Base-by-base conservation (phyloP, 345 rosid species). In the Aquilaria sinensis region DNA sequence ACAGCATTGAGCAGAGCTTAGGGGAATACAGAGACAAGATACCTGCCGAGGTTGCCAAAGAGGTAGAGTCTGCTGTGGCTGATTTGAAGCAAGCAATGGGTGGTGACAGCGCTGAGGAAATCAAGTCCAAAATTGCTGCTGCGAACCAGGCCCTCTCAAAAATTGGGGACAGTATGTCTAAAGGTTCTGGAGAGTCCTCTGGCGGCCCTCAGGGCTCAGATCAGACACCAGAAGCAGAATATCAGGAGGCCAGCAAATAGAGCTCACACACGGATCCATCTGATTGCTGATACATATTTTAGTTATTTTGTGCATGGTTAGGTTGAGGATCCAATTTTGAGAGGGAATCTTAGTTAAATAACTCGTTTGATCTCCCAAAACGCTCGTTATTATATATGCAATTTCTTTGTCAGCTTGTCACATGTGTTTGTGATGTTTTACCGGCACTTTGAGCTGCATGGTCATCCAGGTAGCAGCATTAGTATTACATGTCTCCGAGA, bases 141-240 rank as follows among this genome's bases (percentile, higher is more conserved):
- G 83, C 88, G 2, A 83, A 81, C 64, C 78, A 83, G 54, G 80
- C 85, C 33, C 80, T 83, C 53, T 80, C 88, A 0, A 83, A 81
- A 72, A 83, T 83, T 5, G 85, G 88, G 11, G 83, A 83, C 66
- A 80, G 78, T 53, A 72, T 83, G 80, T 63, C 73, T 31, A 78
- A 70, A 57, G 80, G 77, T 57, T 78, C 77, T 0, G 77, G 75
- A 51, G 70, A 73, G 15, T 62, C 67, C 50, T 62, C 77, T 15
- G 83, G 68, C 13, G 67, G 74, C 10, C 43, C 73, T 16, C 65
- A 69, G 12, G 43, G 77, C 0, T 72, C 66, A 31, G 83, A 83
- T 37, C 80, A 67, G 75, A 58, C 85, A 3, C 80, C 83, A 15
- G 88, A 83, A 63, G 82, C 88, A 32, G 85, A 81, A 54, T 83